phyloP scores from a whole-genome alignment of 2,329 filamentous ascomycete species.

The Chrysoporthe cubensis region DNA sequence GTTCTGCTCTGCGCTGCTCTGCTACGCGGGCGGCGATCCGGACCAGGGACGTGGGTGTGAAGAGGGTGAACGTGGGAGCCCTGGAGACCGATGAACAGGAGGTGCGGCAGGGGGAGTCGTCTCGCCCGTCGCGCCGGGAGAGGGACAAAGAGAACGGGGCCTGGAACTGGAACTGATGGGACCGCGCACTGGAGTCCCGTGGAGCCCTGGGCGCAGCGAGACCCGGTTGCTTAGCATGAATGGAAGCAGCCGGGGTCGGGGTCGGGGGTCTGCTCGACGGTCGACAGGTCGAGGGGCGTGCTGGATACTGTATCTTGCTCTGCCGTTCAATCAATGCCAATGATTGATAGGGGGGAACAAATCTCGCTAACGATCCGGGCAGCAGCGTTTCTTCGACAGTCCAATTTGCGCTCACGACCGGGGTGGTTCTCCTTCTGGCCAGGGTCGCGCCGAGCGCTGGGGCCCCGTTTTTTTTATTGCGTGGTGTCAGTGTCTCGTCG shows the following conservation, averaged over 20 bases:
- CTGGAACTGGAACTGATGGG: background rate
- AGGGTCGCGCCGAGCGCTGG: background rate
- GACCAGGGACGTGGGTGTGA: slow-evolving; percentile 13
- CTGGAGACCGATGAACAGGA: slow-evolving; percentile 15
- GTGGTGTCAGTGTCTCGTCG: slow-evolving; percentile 18
- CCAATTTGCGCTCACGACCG: slow-evolving; percentile 37
- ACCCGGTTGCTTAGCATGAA: slow-evolving; percentile 42
- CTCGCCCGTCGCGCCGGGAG: slow-evolving; percentile 12
- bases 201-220: slow-evolving; percentile 27
- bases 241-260: slow-evolving; percentile 36
- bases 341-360: slow-evolving; percentile 40
- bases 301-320: slow-evolving; percentile 28
- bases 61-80: slow-evolving; percentile 10
- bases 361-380: slow-evolving; percentile 47
- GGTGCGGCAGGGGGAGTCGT: slow-evolving; percentile 2
- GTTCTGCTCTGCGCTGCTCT: slow-evolving; percentile 5
- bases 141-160: slow-evolving; percentile 12
- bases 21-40: slow-evolving; percentile 16
- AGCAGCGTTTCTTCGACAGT: slow-evolving; percentile 34
- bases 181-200: slow-evolving; percentile 22
- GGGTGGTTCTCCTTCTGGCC: slow-evolving; percentile 25
- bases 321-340: slow-evolving; percentile 16
- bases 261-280: slow-evolving; percentile 31
- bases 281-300: slow-evolving; percentile 9
- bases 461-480: slow-evolving; percentile 20